Percentiles rank a stretch among this genome's conserved stretches.
phyloP scores from a whole-genome alignment of 1,284 basidiomycete species.

The Polyporus tsugae region DNA sequence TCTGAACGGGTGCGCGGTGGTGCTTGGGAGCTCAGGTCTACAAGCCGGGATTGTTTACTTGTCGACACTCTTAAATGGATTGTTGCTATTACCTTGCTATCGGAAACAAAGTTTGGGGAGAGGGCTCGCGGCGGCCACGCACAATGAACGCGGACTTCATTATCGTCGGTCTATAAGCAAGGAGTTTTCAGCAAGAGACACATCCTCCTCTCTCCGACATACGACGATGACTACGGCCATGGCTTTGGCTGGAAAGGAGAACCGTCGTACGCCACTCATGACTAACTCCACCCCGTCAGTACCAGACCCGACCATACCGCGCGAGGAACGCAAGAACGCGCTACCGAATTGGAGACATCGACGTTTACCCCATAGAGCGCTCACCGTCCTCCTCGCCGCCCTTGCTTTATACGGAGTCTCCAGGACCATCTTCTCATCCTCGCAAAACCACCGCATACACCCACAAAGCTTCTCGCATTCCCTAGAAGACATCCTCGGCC shows the following conservation, averaged over 20 bases:
- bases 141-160: constrained; percentile 27
- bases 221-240: constrained; percentile 9
- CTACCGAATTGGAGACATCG: constrained; percentile 1
- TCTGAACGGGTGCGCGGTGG: not conserved
- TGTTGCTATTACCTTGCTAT: not conserved
- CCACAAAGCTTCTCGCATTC: constrained; percentile 48
- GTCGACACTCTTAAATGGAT: not conserved
- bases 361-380: constrained; percentile 24
- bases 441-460: constrained; percentile 16
- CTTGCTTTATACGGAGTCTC: constrained; percentile 31
- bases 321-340: constrained; percentile 4
- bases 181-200: not conserved
- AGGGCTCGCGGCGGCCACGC: constrained; percentile 18
- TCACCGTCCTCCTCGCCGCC: constrained; percentile 32
- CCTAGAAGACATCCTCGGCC: constrained; percentile 52
- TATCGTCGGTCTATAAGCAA: constrained; percentile 25
- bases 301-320: not conserved
- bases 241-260: constrained; percentile 8
- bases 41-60: not conserved
- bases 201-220: constrained; percentile 7
- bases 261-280: not conserved
- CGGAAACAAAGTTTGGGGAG: not conserved
- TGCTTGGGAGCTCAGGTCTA: not conserved
- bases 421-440: constrained; percentile 28
- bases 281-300: constrained; percentile 2